Base-by-base conservation (phyloP, 139 green algal genomes). In the Pedinophyceae sp. region DNA sequence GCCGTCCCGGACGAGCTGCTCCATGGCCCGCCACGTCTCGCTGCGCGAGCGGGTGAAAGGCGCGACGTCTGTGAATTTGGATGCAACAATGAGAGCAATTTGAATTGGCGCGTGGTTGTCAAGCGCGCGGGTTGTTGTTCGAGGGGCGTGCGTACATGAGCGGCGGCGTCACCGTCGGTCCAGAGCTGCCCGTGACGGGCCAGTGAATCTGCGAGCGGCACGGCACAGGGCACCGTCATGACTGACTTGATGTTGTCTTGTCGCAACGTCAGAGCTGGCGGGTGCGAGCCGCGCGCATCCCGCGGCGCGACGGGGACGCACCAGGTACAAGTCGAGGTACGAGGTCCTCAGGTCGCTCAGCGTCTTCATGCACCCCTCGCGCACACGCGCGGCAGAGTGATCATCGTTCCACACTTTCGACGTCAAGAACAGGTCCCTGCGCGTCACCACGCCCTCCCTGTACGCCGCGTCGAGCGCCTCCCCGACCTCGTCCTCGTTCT, bases 301-400 rank as follows among this genome's bases (percentile, higher is more conserved):
- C n/a, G n/a, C n/a, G n/a, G n/a, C n/a, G n/a, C n/a, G n/a, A n/a
- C n/a, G n/a, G n/a, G n/a, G n/a, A n/a, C n/a, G n/a, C n/a, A n/a
- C n/a, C 27, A 93, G 68, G 65, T 90, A 95, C 2, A 94, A 59
- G 56, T 93, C 87, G 24, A 95, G 58, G 48, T 89, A 77, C 30
- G 70, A 45, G 34, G 85, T 59, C 3, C 77, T 78, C 50, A 95
- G 67, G 28, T 90, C 74, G 45, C 64, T 57, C 48, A 95, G 48
- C 0, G 63, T 73, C 52, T 77, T 10, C 24, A 52, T 18, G 34
- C 34, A 43, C 34, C 10, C 7, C 7, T 7, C 34, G 13, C 34
- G 34, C 7, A 43, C 34, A 13, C 34, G 34, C 7, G 34, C 10
- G 34, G 34, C 10, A 13, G 34, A 7, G 25, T 74, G 20, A 61